These are phyloP conservation scores for Fomitopsis serialis DNA, from an alignment of 768 basidiomycete species.

Conservation along the genomic window DNA sequence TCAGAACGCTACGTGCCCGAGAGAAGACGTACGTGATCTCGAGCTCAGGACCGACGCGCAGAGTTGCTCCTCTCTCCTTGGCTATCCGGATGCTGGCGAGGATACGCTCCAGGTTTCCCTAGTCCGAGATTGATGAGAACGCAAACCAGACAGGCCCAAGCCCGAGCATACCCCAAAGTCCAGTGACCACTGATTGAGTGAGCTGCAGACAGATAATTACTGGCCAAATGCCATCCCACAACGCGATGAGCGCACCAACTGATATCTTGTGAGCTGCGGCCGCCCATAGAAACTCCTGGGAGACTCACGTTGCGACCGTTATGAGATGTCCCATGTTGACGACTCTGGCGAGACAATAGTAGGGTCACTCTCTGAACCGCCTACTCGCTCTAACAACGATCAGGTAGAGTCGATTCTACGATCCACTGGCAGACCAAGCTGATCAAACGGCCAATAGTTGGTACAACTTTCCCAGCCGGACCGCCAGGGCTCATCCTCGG, in stretches of 20 bases:
- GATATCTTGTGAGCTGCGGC: background rate
- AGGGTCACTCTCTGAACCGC: too few species aligned
- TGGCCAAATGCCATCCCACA: background rate
- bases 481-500: too few species aligned
- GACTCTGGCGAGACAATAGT: too few species aligned
- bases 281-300: background rate
- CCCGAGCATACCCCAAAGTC: constrained; percentile 74
- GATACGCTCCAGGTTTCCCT: constrained; percentile 95
- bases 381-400: too few species aligned
- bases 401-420: too few species aligned
- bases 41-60: constrained; percentile 94
- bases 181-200: constrained; percentile 95
- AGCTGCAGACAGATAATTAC: constrained; percentile 38
- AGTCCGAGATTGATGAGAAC: background rate
- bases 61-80: constrained; percentile 79
- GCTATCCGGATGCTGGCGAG: constrained; percentile 83
- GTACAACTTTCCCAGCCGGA: too few species aligned
- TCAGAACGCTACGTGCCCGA: constrained; percentile 10
- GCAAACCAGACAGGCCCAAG: background rate
- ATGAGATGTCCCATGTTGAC: constrained; percentile 79
- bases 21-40: constrained; percentile 74
- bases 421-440: too few species aligned
- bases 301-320: constrained; percentile 77
- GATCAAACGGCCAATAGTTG: too few species aligned
- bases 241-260: constrained; percentile 20